Evolutionary conservation across 179 eudicot species (phyloP).

Genomic region (Beta lomatogona): DNA sequence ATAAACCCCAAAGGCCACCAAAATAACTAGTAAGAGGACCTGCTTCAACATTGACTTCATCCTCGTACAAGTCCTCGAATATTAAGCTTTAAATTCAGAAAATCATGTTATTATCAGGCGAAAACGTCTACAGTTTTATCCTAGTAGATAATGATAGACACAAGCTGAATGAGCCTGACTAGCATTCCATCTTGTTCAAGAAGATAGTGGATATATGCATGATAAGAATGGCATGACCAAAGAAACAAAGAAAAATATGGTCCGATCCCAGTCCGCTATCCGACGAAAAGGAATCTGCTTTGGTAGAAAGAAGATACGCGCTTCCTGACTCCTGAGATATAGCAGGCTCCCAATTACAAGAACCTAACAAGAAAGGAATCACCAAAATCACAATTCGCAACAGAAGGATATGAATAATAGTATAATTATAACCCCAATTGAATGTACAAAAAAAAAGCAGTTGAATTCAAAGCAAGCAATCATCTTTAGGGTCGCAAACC

Average conservation of each 20-base stretch:
- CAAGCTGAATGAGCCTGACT: not conserved
- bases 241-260: too few species aligned
- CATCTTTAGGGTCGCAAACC: constrained; percentile 17
- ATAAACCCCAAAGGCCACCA: constrained; percentile 34
- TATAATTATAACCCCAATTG: too few species aligned
- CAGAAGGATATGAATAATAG: not conserved
- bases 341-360: constrained; percentile 16
- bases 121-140: not conserved
- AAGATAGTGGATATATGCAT: not conserved
- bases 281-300: not conserved
- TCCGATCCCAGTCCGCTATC: not conserved
- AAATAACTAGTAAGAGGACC: constrained; percentile 50
- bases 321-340: constrained; percentile 8
- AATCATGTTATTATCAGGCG: constrained; percentile 22
- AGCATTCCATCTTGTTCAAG: constrained; percentile 3
- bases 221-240: not conserved
- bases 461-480: constrained; percentile 3
- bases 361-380: not conserved
- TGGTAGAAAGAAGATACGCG: not conserved
- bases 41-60: constrained; percentile 52
- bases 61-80: constrained; percentile 40
- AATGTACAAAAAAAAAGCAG: not conserved
- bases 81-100: constrained; percentile 11
- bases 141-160: not conserved
- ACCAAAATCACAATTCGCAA: not conserved